Percentiles rank a stretch among this genome's conserved stretches.
phyloP scores from a whole-genome alignment of 352 stramenopile species.

The Pythium insidiosum region DNA sequence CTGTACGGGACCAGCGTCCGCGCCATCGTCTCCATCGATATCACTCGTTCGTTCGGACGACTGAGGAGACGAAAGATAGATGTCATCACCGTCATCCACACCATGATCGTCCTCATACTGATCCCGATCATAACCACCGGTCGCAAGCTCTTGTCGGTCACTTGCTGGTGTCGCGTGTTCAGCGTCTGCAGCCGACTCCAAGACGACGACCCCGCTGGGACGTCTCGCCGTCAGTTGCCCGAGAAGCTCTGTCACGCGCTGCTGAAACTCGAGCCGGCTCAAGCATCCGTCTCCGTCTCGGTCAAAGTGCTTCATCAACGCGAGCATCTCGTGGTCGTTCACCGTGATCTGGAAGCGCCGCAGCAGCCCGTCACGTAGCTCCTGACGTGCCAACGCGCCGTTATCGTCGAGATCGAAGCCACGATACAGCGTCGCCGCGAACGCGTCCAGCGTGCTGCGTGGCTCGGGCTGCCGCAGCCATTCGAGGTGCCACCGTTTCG shows the following conservation, averaged over 20 bases:
- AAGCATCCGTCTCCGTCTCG: slow-evolving; percentile 41
- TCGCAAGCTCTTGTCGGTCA: no score
- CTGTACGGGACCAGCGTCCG: slow-evolving; percentile 11
- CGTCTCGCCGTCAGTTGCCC: no score
- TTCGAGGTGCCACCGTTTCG: slow-evolving; percentile 28
- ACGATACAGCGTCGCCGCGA: slow-evolving; percentile 27
- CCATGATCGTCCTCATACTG: no score
- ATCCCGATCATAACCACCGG: no score
- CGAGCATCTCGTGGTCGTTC: slow-evolving; percentile 25
- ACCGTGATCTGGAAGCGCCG: slow-evolving; percentile 32
- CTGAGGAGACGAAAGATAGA: no score
- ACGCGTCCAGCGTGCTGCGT: slow-evolving; percentile 7
- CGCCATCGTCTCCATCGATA: slow-evolving; percentile 12
- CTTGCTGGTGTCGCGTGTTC: no score
- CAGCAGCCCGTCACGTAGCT: slow-evolving; percentile 40
- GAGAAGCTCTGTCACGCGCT: slow-evolving; percentile 31
- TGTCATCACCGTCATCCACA: no score
- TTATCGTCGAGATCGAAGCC: slow-evolving; percentile 57
- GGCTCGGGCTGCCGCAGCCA: no score
- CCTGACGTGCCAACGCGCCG: slow-evolving; percentile 37
- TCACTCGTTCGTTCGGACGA: no score
- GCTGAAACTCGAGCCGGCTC: slow-evolving; percentile 36
- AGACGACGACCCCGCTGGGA: no score
- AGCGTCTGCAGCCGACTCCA: no score
- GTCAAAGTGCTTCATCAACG: slow-evolving; percentile 51